Percentiles rank a stretch among this genome's conserved stretches.
phyloP scores from a whole-genome alignment of 148 eudicot species.

The Rhododendron simsii region DNA sequence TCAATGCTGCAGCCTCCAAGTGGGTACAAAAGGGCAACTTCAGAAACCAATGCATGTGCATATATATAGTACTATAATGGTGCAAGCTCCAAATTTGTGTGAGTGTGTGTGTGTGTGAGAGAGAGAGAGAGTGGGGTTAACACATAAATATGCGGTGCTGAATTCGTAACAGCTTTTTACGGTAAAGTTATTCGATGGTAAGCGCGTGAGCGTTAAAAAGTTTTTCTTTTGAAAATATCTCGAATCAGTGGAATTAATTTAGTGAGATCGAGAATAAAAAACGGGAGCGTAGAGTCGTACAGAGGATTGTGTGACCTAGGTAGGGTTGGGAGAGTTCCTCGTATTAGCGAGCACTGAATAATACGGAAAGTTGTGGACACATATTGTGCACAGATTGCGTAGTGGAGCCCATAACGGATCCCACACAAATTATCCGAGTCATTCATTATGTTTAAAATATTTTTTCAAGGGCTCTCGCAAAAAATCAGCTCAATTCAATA shows the following conservation, averaged over 20 bases:
- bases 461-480: fast-evolving
- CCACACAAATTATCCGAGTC: too few species aligned
- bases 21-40: not conserved
- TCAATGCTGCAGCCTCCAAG: not conserved
- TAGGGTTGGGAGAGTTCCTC: not conserved
- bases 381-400: too few species aligned
- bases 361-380: too few species aligned
- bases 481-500: too few species aligned
- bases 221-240: not conserved
- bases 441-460: too few species aligned
- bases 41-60: not conserved
- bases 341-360: not conserved
- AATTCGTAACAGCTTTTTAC: not conserved
- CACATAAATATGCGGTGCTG: not conserved
- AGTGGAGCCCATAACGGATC: too few species aligned
- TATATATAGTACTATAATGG: not conserved
- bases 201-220: not conserved
- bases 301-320: not conserved
- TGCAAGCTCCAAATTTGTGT: not conserved
- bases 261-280: too few species aligned
- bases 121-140: not conserved
- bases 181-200: not conserved
- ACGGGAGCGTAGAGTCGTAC: too few species aligned
- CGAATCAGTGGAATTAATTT: not conserved
- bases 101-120: not conserved